These are phyloP conservation scores for Acrocalymma vagum DNA, from an alignment of 2,329 filamentous ascomycete genomes.

Conservation along the genomic window DNA sequence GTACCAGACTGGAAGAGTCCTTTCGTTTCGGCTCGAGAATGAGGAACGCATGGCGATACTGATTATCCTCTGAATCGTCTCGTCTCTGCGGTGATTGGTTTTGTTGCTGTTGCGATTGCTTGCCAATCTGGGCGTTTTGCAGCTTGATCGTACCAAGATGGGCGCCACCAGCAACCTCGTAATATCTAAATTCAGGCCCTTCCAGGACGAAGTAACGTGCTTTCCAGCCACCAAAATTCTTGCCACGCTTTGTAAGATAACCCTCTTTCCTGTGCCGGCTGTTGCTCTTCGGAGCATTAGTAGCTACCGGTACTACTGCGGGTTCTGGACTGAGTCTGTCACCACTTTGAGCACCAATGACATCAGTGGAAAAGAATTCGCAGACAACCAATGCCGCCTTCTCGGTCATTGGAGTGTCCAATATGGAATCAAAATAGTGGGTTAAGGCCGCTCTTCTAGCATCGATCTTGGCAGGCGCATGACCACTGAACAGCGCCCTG, in stretches of 20 bases:
- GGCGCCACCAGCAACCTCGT: conserved; percentile 86
- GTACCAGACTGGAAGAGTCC: conserved; percentile 85
- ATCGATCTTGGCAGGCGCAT: conserved; percentile 93
- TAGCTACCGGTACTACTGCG: conserved; percentile 50
- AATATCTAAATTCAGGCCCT: conserved; percentile 82
- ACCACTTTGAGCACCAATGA: conserved; percentile 65
- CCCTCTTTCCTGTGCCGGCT: conserved; percentile 80
- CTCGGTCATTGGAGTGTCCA: conserved; percentile 84
- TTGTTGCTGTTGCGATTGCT: conserved; percentile 74
- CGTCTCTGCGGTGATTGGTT: conserved; percentile 68
- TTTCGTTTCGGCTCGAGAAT: conserved; percentile 97
- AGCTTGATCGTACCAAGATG: conserved; percentile 95
- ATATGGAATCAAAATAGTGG: conserved; percentile 82
- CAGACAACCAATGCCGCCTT: conserved; percentile 82
- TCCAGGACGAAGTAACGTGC: conserved; percentile 77
- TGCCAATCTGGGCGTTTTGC: conserved; percentile 89
- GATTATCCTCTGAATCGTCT: conserved; percentile 84
- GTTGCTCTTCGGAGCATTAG: conserved; percentile 54
- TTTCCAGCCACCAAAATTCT: conserved; percentile 99
- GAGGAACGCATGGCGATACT: conserved; percentile 95
- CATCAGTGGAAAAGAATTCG: conserved; percentile 79
- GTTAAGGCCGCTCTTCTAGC: conserved; percentile 83
- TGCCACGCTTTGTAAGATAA: conserved; percentile 94
- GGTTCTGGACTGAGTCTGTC: conserved; percentile 66
- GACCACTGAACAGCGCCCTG: conserved; percentile 84